Conservation (phyloP, 2,329 filamentous ascomycete genomes). For the Aureobasidium sp. region DNA sequence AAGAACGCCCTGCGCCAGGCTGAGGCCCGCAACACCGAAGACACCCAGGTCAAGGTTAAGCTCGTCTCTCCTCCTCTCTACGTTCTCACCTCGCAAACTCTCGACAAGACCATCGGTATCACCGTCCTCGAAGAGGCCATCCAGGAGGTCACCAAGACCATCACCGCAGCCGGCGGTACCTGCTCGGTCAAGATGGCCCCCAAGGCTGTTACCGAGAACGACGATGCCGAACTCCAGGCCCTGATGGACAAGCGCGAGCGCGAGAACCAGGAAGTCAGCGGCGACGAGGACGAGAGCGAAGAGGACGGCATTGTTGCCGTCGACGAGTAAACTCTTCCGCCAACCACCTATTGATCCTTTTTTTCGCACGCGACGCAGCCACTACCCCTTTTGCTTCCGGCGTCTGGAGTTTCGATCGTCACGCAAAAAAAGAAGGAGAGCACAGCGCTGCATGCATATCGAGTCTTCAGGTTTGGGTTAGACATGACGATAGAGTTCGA, state of each 20-base stretch:
- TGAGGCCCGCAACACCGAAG: conserved; percentile 83
- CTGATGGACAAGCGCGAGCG: conserved; percentile 98
- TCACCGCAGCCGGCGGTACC: conserved; percentile 68
- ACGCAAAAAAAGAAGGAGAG: conserved; percentile 7
- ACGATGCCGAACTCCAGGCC: conserved; percentile 92
- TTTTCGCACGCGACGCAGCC: not conserved
- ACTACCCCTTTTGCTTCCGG: conserved; percentile 5
- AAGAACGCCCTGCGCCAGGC: conserved; percentile 87
- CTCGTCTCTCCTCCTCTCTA: conserved; percentile 97
- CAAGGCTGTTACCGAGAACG: conserved; percentile 97
- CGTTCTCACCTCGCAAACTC: conserved; percentile 87
- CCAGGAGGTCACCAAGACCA: conserved; percentile 73
- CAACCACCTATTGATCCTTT: not conserved
- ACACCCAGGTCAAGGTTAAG: conserved; percentile 95
- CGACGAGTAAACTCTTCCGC: conserved; percentile 15
- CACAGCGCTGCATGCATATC: conserved; percentile 11
- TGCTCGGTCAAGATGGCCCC: conserved; percentile 96
- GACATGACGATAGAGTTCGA: conserved; percentile 1
- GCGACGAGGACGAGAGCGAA: conserved; percentile 92
- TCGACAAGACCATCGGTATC: conserved; percentile 88
- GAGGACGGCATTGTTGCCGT: conserved; percentile 71
- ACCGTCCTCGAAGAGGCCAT: conserved; percentile 81
- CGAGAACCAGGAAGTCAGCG: conserved; percentile 96
- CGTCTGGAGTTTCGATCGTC: conserved; percentile 10
- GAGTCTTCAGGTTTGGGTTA: conserved; percentile 6